Conservation (phyloP, 371 early-diverging fungal species). For the Umbelopsis sp. region DNA sequence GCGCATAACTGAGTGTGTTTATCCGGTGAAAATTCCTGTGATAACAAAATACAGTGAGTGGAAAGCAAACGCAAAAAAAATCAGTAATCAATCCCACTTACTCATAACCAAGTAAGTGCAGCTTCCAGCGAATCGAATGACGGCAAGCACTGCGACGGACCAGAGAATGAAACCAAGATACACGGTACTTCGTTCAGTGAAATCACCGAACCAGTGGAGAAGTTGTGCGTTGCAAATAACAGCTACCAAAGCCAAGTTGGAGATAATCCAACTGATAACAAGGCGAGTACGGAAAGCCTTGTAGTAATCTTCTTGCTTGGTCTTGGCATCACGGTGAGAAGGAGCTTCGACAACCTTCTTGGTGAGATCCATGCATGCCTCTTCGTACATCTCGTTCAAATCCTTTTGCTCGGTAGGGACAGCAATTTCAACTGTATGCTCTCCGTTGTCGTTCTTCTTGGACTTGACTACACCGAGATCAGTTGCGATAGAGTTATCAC, state of each 20-base stretch:
- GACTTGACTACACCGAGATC: conserved; percentile 70
- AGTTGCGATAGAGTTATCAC: conserved; percentile 65
- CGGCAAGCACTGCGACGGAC: conserved; percentile 77
- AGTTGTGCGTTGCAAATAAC: conserved; percentile 44
- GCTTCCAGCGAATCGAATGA: conserved; percentile 79
- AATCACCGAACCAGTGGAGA: conserved; percentile 38
- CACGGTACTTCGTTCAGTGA: conserved; percentile 24
- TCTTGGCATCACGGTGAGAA: conserved; percentile 67
- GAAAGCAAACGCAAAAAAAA: too few species aligned
- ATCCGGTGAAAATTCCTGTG: conserved; percentile 12
- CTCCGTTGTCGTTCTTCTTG: conserved; percentile 53
- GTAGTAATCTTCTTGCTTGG: conserved; percentile 87
- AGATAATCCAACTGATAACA: conserved; percentile 80
- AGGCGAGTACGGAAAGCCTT: conserved; percentile 82
- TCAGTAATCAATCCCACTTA: not conserved
- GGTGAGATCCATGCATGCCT: conserved; percentile 55
- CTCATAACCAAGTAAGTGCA: conserved; percentile 66
- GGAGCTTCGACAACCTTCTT: conserved; percentile 47
- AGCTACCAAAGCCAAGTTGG: conserved; percentile 74
- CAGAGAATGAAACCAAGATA: conserved; percentile 84
- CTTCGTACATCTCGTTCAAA: conserved; percentile 70
- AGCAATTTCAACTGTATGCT: conserved; percentile 53
- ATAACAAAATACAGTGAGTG: too few species aligned
- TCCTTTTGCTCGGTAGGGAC: conserved; percentile 70
- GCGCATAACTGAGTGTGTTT: not conserved